Evolutionary conservation across 78 protist species (phyloP), one percentile per base, ranked within the genome.

Genomic region (Dictyostelium firmibasis): DNA sequence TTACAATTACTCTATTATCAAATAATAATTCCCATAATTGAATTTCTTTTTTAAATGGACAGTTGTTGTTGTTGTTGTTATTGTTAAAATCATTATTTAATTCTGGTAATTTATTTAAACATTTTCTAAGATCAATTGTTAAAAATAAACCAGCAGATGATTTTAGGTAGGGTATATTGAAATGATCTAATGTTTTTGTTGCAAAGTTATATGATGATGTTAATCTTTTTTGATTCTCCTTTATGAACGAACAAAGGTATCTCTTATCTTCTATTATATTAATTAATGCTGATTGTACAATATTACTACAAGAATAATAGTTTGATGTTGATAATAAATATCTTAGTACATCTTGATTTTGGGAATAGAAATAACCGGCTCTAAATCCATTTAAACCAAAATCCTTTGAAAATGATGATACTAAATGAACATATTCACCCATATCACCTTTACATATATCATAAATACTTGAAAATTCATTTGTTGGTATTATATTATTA

Each of bases 351-450:
- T n/a, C n/a, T 29, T 16, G 4, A 23, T 83, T 92, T 44, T 92
- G 96, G 3, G 96, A 81, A 64, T 44, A 78, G n/a, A 83, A 20
- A 62, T 84, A 84, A 31, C 96, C 96, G 7, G 87, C 78, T 70
- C 96, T 89, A 29, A 72, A 83, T 10, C 96, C 96, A 82, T 83
- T 83, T 16, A 93, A 29, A 50, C 92, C 74, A 25, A 93, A 93
- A 62, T 93, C 96, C 74, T 93, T 93, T 27, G 92, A 85, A 62
- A 93, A 93, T 20, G 87, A 85, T 44, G 91, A 93, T 2, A 93
- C 67, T 11, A 93, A 35, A 29, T 93, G 96, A 27, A 84, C 20
- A 20, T 76, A 13, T 23, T 93, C 74, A 18, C 96, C 96, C n/a
- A 93, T 25, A 41, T 31, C 50, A n/a, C 92, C 96, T 57, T 81